Percentiles rank a stretch among this genome's conserved stretches.
Evolutionary conservation across 768 basidiomycete genomes (phyloP).

Genomic region (Tulasnella sp.): DNA sequence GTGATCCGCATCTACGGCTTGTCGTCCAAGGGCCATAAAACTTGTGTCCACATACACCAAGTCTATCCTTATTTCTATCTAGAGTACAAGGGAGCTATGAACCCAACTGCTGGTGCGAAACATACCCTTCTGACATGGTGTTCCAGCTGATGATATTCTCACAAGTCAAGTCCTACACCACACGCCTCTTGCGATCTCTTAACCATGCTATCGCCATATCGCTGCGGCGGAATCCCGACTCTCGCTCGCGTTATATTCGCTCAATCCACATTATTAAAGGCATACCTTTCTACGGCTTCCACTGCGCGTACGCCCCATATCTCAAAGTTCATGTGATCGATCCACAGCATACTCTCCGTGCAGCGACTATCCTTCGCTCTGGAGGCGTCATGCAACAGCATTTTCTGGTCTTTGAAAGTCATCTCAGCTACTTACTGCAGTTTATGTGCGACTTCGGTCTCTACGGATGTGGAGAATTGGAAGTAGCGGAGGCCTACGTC

Average conservation of each 20-base stretch:
- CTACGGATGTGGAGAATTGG: conserved; percentile 86
- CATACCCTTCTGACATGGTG: background rate
- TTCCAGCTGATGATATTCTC: background rate
- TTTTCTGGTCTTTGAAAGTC: conserved; percentile 77
- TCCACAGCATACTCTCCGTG: conserved; percentile 45
- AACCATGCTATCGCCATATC: conserved; percentile 80
- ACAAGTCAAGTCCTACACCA: conserved; percentile 61
- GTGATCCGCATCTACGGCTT: conserved; percentile 78
- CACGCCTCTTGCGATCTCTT: conserved; percentile 58
- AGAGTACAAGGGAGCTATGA: conserved; percentile 60
- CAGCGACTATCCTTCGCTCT: conserved; percentile 63
- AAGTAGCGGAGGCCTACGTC: conserved; percentile 39
- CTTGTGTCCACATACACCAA: conserved; percentile 86
- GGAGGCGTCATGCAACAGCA: conserved; percentile 70
- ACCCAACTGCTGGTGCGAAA: conserved; percentile 48
- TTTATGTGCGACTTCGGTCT: conserved; percentile 92
- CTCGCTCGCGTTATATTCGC: conserved; percentile 34
- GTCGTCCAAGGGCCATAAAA: conserved; percentile 59
- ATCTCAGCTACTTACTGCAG: conserved; percentile 77
- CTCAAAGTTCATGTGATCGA: conserved; percentile 73
- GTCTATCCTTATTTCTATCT: conserved; percentile 90
- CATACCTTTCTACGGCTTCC: conserved; percentile 92
- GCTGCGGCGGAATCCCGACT: conserved; percentile 28
- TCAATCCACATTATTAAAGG: conserved; percentile 82
- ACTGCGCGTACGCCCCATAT: conserved; percentile 70